These are phyloP conservation scores for Mycogone perniciosa DNA, from an alignment of 2,329 filamentous ascomycete genomes.

Conservation along the genomic window DNA sequence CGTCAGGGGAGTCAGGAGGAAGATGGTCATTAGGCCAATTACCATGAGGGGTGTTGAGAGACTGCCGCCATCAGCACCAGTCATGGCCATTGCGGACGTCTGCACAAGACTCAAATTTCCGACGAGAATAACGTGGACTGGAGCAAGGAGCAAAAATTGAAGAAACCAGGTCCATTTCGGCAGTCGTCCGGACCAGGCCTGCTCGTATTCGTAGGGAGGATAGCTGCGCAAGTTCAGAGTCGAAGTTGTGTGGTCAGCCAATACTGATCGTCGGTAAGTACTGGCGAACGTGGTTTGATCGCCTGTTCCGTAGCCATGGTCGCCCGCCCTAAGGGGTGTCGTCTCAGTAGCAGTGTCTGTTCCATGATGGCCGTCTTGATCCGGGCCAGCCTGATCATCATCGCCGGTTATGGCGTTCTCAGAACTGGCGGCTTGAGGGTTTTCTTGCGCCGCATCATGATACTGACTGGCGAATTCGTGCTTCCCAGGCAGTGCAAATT, in stretches of 20 bases:
- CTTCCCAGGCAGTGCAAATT: conserved; percentile 70
- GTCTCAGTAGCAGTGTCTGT: conserved; percentile 41
- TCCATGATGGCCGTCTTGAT: conserved; percentile 15
- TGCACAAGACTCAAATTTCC: conserved; percentile 70
- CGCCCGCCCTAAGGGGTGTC: conserved; percentile 44
- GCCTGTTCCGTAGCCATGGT: conserved; percentile 29
- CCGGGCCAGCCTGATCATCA: neutral
- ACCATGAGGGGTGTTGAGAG: conserved; percentile 65
- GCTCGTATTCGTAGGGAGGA: conserved; percentile 61
- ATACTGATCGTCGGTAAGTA: conserved; percentile 46
- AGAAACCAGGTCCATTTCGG: conserved; percentile 83
- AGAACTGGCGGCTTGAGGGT: conserved; percentile 19
- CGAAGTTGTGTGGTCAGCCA: conserved; percentile 21
- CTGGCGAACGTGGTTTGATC: conserved; percentile 48
- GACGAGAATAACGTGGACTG: conserved; percentile 69
- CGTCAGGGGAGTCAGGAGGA: conserved; percentile 68
- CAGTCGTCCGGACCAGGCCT: conserved; percentile 74
- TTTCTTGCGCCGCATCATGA: conserved; percentile 44
- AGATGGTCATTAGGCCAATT: conserved; percentile 59
- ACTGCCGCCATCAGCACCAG: conserved; percentile 73
- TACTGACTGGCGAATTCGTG: conserved; percentile 58
- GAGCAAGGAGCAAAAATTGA: conserved; percentile 75
- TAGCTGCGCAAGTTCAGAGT: conserved; percentile 19
- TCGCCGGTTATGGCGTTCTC: conserved; percentile 8
- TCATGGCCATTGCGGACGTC: conserved; percentile 69